phyloP scores from a whole-genome alignment of 169 alveolate genomes.

The Plasmodium cynomolgi region DNA sequence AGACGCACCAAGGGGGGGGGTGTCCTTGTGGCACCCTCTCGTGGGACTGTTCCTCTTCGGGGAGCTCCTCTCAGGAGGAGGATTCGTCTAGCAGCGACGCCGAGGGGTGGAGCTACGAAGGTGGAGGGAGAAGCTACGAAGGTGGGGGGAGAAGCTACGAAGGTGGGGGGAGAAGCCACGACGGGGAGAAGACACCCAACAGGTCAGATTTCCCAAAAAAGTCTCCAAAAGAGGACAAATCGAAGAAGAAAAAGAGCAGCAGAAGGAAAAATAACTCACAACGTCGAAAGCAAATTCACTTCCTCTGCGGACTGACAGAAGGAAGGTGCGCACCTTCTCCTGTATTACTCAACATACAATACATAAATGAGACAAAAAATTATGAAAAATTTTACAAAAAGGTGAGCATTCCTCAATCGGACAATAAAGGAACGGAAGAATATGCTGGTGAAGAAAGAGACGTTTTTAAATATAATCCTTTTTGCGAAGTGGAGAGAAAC shows the following conservation, averaged over 20 bases:
- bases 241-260: background rate
- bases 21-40: background rate
- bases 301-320: conserved; percentile 51
- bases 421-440: background rate
- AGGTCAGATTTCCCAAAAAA: background rate
- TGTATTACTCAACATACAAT: conserved; percentile 20
- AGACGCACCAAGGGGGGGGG: background rate
- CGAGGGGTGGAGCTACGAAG: background rate
- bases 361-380: background rate
- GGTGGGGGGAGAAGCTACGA: too few relatives aligned
- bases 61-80: background rate
- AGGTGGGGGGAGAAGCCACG: too few relatives aligned
- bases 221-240: background rate
- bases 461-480: conserved; percentile 68
- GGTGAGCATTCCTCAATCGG: background rate
- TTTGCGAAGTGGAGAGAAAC: conserved; percentile 43
- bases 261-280: conserved; percentile 1
- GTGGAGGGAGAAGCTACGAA: background rate
- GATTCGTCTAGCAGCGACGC: background rate
- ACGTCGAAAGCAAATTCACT: conserved; percentile 9
- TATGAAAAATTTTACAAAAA: conserved; percentile 26
- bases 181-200: background rate
- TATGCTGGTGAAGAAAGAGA: background rate
- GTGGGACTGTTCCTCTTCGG: background rate
- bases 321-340: conserved; percentile 70